Evolutionary conservation across 768 basidiomycete species (phyloP).

Genomic region (Pulveroboletus sp.): DNA sequence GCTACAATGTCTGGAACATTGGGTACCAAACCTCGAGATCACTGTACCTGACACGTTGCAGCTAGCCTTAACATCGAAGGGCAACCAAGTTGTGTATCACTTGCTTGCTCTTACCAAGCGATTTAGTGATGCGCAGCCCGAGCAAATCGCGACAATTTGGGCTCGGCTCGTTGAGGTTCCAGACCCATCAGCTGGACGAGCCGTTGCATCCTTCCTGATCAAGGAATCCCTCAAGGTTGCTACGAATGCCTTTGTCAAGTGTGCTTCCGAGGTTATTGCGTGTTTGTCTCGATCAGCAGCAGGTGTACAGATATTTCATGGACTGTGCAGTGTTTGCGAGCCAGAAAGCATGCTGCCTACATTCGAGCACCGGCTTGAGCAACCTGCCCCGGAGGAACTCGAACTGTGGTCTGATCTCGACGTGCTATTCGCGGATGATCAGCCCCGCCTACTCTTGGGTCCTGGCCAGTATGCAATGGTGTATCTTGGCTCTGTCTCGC

Average conservation of each 20-base stretch:
- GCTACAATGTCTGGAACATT: conserved; percentile 76
- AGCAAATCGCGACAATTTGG: conserved; percentile 80
- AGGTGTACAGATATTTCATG: conserved; percentile 71
- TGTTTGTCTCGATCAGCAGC: conserved; percentile 75
- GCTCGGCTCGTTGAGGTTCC: conserved; percentile 68
- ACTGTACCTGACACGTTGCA: conserved; percentile 42
- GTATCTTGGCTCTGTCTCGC: conserved; percentile 71
- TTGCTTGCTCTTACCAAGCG: conserved; percentile 78
- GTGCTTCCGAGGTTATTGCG: conserved; percentile 77
- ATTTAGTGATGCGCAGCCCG: conserved; percentile 67
- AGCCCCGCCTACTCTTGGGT: conserved; percentile 66
- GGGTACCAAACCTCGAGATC: conserved; percentile 69
- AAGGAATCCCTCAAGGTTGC: conserved; percentile 86
- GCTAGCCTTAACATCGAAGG: conserved; percentile 37
- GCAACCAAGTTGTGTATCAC: conserved; percentile 67
- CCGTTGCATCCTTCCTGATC: conserved; percentile 75
- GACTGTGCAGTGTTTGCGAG: conserved; percentile 80
- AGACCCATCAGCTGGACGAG: conserved; percentile 69
- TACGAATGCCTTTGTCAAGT: conserved; percentile 69
- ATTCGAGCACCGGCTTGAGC: conserved; percentile 63
- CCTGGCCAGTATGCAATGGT: conserved; percentile 87
- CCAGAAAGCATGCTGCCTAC: conserved; percentile 79
- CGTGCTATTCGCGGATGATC: conserved; percentile 61
- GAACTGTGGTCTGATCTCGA: conserved; percentile 80
- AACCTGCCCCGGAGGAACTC: conserved; percentile 59